These are phyloP conservation scores for Castanea mollissima DNA, from an alignment of 306 rosid species.

Conservation along the genomic window DNA sequence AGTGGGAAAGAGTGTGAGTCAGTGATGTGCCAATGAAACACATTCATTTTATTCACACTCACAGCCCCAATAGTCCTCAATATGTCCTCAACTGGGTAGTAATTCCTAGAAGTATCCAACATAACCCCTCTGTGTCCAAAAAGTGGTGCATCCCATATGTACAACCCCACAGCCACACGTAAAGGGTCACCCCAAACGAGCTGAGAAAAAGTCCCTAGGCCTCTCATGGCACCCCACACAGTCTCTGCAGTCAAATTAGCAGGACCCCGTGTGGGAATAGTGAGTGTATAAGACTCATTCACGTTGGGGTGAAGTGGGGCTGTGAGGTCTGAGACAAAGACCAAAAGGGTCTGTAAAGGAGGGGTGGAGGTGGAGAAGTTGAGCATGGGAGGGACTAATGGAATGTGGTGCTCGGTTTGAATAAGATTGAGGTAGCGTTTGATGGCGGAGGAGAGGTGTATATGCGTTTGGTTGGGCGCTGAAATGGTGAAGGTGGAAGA, in stretches of 20 bases:
- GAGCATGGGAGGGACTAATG: conserved; percentile 30
- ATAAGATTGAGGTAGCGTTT: conserved; percentile 49
- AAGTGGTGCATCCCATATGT: conserved; percentile 53
- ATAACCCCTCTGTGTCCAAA: conserved; percentile 57
- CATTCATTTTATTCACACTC: conserved; percentile 81
- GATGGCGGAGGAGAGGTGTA: conserved; percentile 52
- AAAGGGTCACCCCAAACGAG: conserved; percentile 64
- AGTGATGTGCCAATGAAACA: conserved; percentile 85
- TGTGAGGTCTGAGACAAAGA: conserved; percentile 33
- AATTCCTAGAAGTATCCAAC: conserved; percentile 84
- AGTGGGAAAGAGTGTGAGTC: conserved; percentile 87
- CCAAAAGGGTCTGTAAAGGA: conserved; percentile 35
- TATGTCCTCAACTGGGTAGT: conserved; percentile 50
- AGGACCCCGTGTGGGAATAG: conserved; percentile 20
- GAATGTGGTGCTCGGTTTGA: conserved; percentile 59
- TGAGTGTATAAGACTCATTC: conserved; percentile 70
- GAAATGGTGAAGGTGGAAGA: conserved; percentile 60
- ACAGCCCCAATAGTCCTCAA: conserved; percentile 61
- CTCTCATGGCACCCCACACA: conserved; percentile 78
- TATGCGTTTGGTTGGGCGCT: conserved; percentile 33
- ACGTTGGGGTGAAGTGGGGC: conserved; percentile 52
- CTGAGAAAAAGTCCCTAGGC: conserved; percentile 79
- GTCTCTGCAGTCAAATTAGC: conserved; percentile 48
- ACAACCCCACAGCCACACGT: conserved; percentile 39
- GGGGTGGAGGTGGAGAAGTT: conserved; percentile 34